A percentile compares a stretch with the other conserved stretches of the same genome.
These are phyloP conservation scores for Emergomyces orientalis DNA, from an alignment of 2,329 filamentous ascomycete genomes.

Conservation along the genomic window DNA sequence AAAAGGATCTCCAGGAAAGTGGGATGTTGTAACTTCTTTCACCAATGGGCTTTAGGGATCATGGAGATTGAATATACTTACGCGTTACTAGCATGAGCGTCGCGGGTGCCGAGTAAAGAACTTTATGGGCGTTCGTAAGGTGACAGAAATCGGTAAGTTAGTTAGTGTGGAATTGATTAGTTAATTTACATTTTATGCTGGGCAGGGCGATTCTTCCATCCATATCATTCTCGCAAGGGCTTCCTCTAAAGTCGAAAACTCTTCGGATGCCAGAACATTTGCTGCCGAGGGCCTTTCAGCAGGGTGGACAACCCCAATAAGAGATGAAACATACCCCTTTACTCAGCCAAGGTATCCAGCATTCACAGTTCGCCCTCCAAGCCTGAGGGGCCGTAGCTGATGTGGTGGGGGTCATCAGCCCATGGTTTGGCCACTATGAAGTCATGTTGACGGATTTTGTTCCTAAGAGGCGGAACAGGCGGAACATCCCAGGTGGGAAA, in stretches of 20 bases:
- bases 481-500: conserved; percentile 17
- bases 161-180: too few species aligned
- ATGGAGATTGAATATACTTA: too few species aligned
- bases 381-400: conserved; percentile 60
- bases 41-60: too few species aligned
- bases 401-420: conserved; percentile 53
- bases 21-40: too few species aligned
- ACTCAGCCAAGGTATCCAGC: conserved; percentile 12
- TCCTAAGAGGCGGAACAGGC: conserved; percentile 13
- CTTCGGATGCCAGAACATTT: conserved; percentile 13
- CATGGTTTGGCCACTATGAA: conserved; percentile 10
- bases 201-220: neutral
- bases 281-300: conserved; percentile 14
- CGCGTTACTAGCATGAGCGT: too few species aligned
- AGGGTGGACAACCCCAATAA: conserved; percentile 14
- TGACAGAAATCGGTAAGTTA: too few species aligned
- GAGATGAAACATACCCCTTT: conserved; percentile 15
- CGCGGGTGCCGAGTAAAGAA: too few species aligned
- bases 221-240: neutral
- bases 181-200: too few species aligned
- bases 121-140: too few species aligned
- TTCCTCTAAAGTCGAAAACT: conserved; percentile 14
- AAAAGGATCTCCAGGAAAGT: too few species aligned
- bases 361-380: conserved; percentile 32
- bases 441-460: conserved; percentile 10